Evolutionary conservation across 164 flowering plant species (phyloP).

Genomic region (Magnolia sinica): DNA sequence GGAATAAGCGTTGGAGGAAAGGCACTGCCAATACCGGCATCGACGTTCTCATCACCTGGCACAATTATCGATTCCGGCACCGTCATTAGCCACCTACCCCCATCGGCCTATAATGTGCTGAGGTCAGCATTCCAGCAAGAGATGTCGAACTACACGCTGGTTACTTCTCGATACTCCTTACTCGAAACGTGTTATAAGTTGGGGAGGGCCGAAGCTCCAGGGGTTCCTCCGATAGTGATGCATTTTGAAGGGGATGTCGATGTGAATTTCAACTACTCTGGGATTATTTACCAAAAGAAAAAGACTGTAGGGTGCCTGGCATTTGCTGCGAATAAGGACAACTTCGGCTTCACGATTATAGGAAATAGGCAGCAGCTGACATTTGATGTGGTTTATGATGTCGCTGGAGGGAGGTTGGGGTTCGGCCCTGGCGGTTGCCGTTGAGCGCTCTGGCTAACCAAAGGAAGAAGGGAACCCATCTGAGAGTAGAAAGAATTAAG

Average conservation of each 20-base stretch:
- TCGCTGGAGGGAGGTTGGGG: slow-evolving; percentile 33
- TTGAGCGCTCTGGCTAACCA: too few relatives aligned
- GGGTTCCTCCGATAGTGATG: slow-evolving; percentile 25
- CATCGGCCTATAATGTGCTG: slow-evolving; percentile 38
- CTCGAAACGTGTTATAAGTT: slow-evolving; percentile 71
- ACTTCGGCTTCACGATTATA: slow-evolving; percentile 13
- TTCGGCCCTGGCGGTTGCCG: slow-evolving; percentile 38
- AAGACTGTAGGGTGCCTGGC: slow-evolving; percentile 37
- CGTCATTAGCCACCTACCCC: slow-evolving; percentile 48
- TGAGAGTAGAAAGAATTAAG: too few relatives aligned
- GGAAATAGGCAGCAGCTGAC: slow-evolving; percentile 49
- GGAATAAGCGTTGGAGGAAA: slow-evolving; percentile 31
- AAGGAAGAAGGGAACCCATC: too few relatives aligned
- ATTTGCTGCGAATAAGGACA: slow-evolving; percentile 29
- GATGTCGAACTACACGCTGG: slow-evolving; percentile 41
- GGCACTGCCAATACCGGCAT: slow-evolving; percentile 12
- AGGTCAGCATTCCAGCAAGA: slow-evolving; percentile 28
- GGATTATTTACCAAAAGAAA: slow-evolving; percentile 18
- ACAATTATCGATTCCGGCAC: slow-evolving; percentile 60
- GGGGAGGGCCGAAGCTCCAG: slow-evolving; percentile 2
- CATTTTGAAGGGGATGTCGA: slow-evolving; percentile 21
- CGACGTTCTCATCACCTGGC: slow-evolving; percentile 22
- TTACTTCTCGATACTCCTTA: slow-evolving; percentile 26
- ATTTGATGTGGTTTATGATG: slow-evolving; percentile 39
- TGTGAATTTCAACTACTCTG: slow-evolving; percentile 17